Conservation (phyloP, 768 basidiomycete species). For the Tricholoma matsutake region DNA sequence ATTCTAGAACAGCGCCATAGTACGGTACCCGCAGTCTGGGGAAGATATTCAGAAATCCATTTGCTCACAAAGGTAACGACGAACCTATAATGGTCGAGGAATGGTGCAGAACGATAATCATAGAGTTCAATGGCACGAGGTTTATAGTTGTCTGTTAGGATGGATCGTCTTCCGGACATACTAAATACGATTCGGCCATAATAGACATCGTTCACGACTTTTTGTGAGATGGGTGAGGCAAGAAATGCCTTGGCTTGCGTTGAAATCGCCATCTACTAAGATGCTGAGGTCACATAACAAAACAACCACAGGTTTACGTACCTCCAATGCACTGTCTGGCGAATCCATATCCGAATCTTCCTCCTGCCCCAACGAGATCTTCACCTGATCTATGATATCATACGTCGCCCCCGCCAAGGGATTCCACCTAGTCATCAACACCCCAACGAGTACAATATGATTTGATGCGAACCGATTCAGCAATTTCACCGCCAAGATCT, state of each 20-base stretch:
- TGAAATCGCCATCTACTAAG: slow-evolving; percentile 77
- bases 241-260: slow-evolving; percentile 84
- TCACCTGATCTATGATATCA: slow-evolving; percentile 67
- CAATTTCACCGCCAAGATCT: slow-evolving; percentile 87
- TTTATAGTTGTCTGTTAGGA: slow-evolving; percentile 91
- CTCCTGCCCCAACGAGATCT: slow-evolving; percentile 46
- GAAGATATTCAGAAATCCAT: slow-evolving; percentile 2
- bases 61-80: slow-evolving; percentile 1
- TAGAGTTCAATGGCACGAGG: slow-evolving; percentile 71
- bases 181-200: slow-evolving; percentile 74
- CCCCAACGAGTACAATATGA: slow-evolving; percentile 73
- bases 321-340: slow-evolving; percentile 84
- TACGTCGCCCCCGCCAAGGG: slow-evolving; percentile 74
- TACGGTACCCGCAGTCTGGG: slow-evolving; percentile 74
- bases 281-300: not conserved
- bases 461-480: slow-evolving; percentile 69
- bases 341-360: slow-evolving; percentile 62
- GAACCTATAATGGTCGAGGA: slow-evolving; percentile 82
- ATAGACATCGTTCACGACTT: slow-evolving; percentile 85
- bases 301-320: slow-evolving; percentile 30
- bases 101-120: slow-evolving; percentile 59
- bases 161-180: slow-evolving; percentile 57
- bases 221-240: slow-evolving; percentile 79
- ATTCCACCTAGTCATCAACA: slow-evolving; percentile 81
- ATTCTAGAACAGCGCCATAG: slow-evolving; percentile 76